Percentiles rank a stretch among this genome's conserved stretches.
phyloP scores from a whole-genome alignment of 495 filamentous ascomycete species.

The Aspergillus haitiensis region DNA sequence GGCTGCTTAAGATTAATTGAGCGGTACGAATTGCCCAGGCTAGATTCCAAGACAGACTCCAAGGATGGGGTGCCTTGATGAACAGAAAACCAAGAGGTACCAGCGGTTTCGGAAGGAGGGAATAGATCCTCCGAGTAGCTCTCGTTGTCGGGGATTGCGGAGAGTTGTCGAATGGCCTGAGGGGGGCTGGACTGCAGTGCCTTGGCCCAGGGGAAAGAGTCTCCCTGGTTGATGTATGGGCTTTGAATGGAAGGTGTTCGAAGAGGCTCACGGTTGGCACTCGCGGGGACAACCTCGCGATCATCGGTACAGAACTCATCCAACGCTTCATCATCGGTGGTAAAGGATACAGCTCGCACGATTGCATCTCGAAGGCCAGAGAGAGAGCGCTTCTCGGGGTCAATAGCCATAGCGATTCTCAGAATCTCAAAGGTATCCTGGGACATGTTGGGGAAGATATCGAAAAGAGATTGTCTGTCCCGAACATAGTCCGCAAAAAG shows the following conservation, averaged over 20 bases:
- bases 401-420: constrained; percentile 80
- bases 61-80: constrained; percentile 72
- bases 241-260: constrained; percentile 94
- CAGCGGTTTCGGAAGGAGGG: constrained; percentile 69
- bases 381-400: constrained; percentile 86
- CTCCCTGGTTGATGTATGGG: constrained; percentile 73
- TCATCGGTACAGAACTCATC: constrained; percentile 94
- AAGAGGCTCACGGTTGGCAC: constrained; percentile 89
- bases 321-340: constrained; percentile 83
- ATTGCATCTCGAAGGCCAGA: constrained; percentile 72
- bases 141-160: constrained; percentile 76
- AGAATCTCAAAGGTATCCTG: constrained; percentile 95
- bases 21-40: constrained; percentile 66
- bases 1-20: constrained; percentile 54
- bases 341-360: constrained; percentile 81
- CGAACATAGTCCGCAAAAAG: constrained; percentile 88
- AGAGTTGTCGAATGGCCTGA: constrained; percentile 78
- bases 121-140: constrained; percentile 88
- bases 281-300: constrained; percentile 67
- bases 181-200: constrained; percentile 76
- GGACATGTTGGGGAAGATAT: constrained; percentile 98
- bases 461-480: constrained; percentile 92
- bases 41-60: constrained; percentile 75
- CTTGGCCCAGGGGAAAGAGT: constrained; percentile 95
- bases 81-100: constrained; percentile 70